Evolutionary conservation across 1,284 basidiomycete species (phyloP), one percentile per base, ranked within the genome.

Genomic region (Fomitopsis pinicola): DNA sequence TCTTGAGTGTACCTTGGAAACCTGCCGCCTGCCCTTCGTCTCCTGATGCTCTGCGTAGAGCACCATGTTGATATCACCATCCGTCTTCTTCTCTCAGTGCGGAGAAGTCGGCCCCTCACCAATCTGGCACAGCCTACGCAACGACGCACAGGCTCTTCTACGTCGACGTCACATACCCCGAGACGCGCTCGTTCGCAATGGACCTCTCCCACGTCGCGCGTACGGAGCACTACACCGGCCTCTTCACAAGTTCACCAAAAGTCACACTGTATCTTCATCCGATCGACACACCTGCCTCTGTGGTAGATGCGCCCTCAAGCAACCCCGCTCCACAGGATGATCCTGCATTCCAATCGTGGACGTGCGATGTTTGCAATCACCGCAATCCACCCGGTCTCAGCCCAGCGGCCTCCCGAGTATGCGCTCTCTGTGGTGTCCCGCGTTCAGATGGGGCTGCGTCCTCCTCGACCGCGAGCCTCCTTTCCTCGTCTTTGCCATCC

Each of bases 221-320:
- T 68, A 97, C 94, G 3, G 94, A 98, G 67, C 86, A 92, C 75
- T 98, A 97, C 72, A 88, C 89, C 2, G 96, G 97, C 3, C 88
- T 99, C 63, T 91, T 98, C 78, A 92, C 87, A 60, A 95, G 92
- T 26, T 94, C 91, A 0, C 72, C 97, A 4, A 99, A 99, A 76
- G 83, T 97, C 63, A 96, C 95, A 0, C 77, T 98, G 2, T 80
- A 88, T 64, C 80, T 96, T 35, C 69, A 74, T 69, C 76, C 64
- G 55, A 65, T 63, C 59, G 60, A 72, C 28, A 52, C 57, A 8
- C 30, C 40, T 12, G 2, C 54, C 7, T 45, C 44, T 1, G 22
- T 36, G 17, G 54, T 50, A 8, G 56, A 59, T 58, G 70, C 58
- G 59, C 58, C 54, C 57, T n/a, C 58, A 54, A 26, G 62, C 54